phyloP scores from a whole-genome alignment of 352 stramenopile genomes.

The Globisporangium mamillatum region DNA sequence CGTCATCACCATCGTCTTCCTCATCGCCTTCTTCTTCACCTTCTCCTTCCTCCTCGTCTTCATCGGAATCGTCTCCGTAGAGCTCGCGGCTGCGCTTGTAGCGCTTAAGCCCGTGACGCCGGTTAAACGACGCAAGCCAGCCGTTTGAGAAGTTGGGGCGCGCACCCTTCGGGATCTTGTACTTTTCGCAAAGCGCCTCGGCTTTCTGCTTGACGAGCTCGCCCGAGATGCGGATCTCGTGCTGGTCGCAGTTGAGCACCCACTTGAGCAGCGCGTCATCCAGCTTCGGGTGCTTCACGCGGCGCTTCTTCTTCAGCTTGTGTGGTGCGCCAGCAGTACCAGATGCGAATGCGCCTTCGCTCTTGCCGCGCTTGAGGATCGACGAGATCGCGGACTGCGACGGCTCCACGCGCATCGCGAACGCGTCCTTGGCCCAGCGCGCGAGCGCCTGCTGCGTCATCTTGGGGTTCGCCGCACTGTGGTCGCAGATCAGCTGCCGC shows the following conservation, averaged over 20 bases:
- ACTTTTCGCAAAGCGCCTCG: constrained; percentile 33
- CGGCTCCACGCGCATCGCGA: constrained; percentile 11
- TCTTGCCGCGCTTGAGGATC: constrained; percentile 13
- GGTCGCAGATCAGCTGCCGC: constrained; percentile 9
- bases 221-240: constrained; percentile 24
- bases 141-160: constrained; percentile 57
- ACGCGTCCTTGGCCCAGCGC: constrained; percentile 14
- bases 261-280: constrained; percentile 46
- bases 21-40: not conserved
- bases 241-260: constrained; percentile 37
- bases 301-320: constrained; percentile 20
- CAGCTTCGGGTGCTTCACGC: constrained; percentile 52
- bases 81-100: constrained; percentile 10
- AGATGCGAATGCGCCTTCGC: not conserved
- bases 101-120: constrained; percentile 31
- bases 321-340: not conserved
- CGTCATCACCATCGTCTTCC: not conserved
- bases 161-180: constrained; percentile 18
- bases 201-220: constrained; percentile 39
- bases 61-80: not conserved
- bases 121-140: constrained; percentile 58
- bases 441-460: constrained; percentile 19
- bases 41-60: not conserved
- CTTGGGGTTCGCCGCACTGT: constrained; percentile 13
- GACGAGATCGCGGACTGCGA: constrained; percentile 18